Conservation (phyloP, 2,329 filamentous ascomycete species). For the Chaetomiaceae sp. region DNA sequence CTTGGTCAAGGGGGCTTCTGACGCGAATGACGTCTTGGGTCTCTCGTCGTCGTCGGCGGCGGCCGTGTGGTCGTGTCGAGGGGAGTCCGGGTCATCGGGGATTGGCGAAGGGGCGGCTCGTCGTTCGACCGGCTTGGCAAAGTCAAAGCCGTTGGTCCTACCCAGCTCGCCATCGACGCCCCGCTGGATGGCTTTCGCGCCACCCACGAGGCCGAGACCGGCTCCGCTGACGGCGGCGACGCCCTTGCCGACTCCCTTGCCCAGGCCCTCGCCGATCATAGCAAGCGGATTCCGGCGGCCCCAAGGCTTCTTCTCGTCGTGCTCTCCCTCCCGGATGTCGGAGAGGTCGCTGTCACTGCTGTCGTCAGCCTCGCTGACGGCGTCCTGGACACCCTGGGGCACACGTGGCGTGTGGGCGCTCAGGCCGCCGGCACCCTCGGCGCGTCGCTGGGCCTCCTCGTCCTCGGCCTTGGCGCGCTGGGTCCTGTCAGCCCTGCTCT, state of each 20-base stretch:
- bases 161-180: conserved; percentile 50
- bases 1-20: conserved; percentile 28
- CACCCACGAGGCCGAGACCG: conserved; percentile 41
- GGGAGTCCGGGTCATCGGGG: conserved; percentile 24
- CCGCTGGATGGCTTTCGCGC: conserved; percentile 43
- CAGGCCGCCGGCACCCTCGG: conserved; percentile 44
- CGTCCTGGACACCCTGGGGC: conserved; percentile 47
- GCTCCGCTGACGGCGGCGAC: conserved; percentile 39
- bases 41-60: conserved; percentile 34
- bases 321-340: conserved; percentile 24
- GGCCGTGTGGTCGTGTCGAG: conserved; percentile 29
- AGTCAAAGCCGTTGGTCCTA: conserved; percentile 51
- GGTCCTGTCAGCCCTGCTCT: conserved; percentile 47
- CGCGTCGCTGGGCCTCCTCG: conserved; percentile 45
- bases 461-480: conserved; percentile 46
- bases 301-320: conserved; percentile 23
- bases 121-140: conserved; percentile 23
- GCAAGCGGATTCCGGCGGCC: conserved; percentile 33
- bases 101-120: conserved; percentile 1
- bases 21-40: conserved; percentile 32
- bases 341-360: conserved; percentile 19
- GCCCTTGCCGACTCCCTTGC: conserved; percentile 45
- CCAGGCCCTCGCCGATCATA: conserved; percentile 47
- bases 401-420: conserved; percentile 47
- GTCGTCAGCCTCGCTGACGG: conserved; percentile 32